phyloP scores from a whole-genome alignment of 2,329 filamentous ascomycete species.

The Trichoderma koningii region DNA sequence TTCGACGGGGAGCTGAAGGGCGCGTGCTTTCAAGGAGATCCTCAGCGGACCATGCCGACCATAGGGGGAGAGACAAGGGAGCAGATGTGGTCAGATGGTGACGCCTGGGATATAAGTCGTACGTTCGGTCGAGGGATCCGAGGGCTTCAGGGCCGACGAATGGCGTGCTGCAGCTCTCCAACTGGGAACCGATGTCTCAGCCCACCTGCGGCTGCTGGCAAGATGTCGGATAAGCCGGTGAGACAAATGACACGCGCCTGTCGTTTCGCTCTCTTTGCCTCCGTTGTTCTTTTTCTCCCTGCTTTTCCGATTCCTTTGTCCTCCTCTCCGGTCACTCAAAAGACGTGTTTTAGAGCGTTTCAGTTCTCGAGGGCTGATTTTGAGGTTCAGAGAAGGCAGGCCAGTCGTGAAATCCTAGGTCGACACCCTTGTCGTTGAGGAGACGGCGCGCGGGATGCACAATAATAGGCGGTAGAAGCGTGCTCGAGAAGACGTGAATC shows the following conservation, averaged over 20 bases:
- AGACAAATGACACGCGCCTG: constrained; percentile 13
- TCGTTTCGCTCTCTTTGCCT: background rate
- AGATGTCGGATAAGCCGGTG: background rate
- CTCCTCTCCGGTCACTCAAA: background rate
- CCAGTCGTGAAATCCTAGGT: background rate
- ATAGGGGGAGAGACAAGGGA: background rate
- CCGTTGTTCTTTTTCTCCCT: background rate
- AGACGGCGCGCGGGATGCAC: constrained; percentile 17
- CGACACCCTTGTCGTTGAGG: constrained; percentile 9
- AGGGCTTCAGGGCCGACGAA: background rate
- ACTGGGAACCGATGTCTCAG: constrained; percentile 25
- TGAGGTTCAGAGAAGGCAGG: too few species aligned
- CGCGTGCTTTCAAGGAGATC: background rate
- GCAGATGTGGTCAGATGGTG: constrained; percentile 6
- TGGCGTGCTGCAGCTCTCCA: constrained; percentile 6
- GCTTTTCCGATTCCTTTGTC: background rate
- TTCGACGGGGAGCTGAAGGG: background rate
- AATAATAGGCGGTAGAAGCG: constrained; percentile 11
- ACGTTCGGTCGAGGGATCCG: background rate
- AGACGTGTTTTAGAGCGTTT: constrained; percentile 2
- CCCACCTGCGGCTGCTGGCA: background rate
- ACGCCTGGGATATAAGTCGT: background rate
- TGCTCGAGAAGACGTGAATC: constrained; percentile 15
- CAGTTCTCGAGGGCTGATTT: background rate
- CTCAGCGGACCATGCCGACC: constrained; percentile 25